Evolutionary conservation across 805 yeast species (phyloP), one percentile per base, ranked within the genome.

Genomic region (Metschnikowia orientalis): DNA sequence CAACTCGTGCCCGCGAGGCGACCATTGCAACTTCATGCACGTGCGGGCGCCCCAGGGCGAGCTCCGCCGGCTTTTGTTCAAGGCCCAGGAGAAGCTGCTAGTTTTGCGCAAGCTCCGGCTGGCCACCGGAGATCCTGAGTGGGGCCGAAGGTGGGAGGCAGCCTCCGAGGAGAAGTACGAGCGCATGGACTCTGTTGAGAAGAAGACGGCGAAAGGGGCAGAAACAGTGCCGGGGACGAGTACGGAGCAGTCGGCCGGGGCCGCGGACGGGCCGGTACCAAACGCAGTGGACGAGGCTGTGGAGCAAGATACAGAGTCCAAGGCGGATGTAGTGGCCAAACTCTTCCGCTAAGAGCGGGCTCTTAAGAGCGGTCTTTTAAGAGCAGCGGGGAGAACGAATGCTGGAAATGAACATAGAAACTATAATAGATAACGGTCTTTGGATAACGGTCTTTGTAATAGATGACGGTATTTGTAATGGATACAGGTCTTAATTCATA

Each of bases 21-120:
- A 79, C 19, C 72, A 74, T 49, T 89, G 97, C 59, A 89, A 89
- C 56, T 88, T 84, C 56, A 81, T 87, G 73, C 97, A 89, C 56
- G 69, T 80, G 3, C 67, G 79, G 46, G 57, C 68, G 23, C 86
- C 94, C 0, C 52, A 73, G 2, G 49, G 50, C 5, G 63, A 55
- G 9, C 50, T 79, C 18, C 54, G 66, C 28, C 52, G 46, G 4
- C 67, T 61, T 9, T 57, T 84, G 34, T 48, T 47, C 29, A 45
- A 46, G 21, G 53, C 69, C 3, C 73, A 67, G 44, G 59, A 57
- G 13, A 68, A 65, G 43, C 32, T 23, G 18, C 32, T 38, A 23
- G 50, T 44, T 3, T 27, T 45, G 30, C 28, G 30, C 15, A 44
- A 41, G 19, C 32, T 45, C 11, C 39, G 50, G 13, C 18, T 19